A percentile compares a stretch with the other conserved stretches of the same genome.
Conservation (phyloP, 1,139 yeast species). For the Pichia sp. region DNA sequence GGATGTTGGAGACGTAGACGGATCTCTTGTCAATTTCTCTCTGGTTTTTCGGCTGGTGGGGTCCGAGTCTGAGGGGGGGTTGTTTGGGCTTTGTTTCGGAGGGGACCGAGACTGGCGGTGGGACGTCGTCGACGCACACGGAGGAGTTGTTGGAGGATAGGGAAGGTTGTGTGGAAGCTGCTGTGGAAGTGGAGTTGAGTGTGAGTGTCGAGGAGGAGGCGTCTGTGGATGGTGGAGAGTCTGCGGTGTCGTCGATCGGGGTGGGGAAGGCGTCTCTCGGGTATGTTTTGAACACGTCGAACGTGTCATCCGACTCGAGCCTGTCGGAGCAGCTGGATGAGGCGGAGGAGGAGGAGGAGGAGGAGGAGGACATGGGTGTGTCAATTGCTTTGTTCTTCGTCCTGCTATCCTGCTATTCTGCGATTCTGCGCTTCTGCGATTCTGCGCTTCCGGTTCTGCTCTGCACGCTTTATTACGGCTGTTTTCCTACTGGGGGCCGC, state of each 20-base stretch:
- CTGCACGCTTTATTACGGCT: too few species aligned
- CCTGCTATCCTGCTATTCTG: too few species aligned
- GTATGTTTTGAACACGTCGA: background rate
- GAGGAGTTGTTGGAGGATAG: background rate
- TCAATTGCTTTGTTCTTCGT: too few species aligned
- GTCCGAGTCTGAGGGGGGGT: constrained; percentile 17
- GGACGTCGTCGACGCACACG: background rate
- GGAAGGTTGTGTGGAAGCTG: background rate
- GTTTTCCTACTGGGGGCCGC: too few species aligned
- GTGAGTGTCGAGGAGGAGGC: background rate
- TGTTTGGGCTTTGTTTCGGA: too few species aligned
- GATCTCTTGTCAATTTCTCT: constrained; percentile 61
- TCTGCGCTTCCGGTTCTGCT: too few species aligned
- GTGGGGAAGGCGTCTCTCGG: background rate
- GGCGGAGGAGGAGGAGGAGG: background rate
- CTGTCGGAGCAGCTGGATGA: background rate
- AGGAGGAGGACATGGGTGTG: background rate
- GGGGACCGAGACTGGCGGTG: background rate
- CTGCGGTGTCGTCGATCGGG: background rate
- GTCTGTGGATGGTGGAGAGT: background rate
- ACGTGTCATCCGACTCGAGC: background rate
- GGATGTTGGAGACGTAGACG: constrained; percentile 84
- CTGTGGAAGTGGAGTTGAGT: background rate
- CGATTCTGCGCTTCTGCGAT: too few species aligned
- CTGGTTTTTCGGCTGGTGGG: constrained; percentile 32